Evolutionary conservation across 129 eudicot genomes (phyloP).

Genomic region (Smallanthus sonchifolius): DNA sequence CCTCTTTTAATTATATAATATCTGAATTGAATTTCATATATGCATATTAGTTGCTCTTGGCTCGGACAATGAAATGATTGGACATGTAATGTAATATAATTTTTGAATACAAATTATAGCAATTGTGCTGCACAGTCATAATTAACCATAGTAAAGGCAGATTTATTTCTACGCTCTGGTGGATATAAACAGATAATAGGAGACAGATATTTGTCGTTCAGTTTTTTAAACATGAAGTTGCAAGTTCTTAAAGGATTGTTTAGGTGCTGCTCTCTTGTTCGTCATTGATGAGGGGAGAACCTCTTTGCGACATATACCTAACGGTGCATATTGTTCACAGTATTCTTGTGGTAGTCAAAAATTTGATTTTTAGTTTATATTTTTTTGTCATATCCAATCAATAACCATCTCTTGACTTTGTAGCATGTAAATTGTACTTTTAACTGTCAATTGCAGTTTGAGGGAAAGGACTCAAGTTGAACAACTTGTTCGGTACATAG

Average conservation of each 20-base stretch:
- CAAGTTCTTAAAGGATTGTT: not conserved
- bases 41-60: conserved; percentile 7
- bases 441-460: conserved; percentile 48
- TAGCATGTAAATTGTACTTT: not conserved
- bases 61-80: not conserved
- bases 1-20: not conserved
- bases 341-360: not conserved
- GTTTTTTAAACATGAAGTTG: not conserved
- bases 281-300: not conserved
- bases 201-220: not conserved
- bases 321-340: not conserved
- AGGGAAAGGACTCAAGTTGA: conserved; percentile 72
- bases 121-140: conserved; percentile 9
- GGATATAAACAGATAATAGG: not conserved
- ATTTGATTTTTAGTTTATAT: not conserved
- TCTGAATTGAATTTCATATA: not conserved
- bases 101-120: not conserved
- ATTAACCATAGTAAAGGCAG: not conserved
- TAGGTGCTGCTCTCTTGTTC: not conserved
- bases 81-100: not conserved
- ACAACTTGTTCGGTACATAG: conserved; percentile 72
- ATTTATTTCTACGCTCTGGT: not conserved
- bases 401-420: not conserved
- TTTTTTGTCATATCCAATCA: not conserved
- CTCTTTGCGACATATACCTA: not conserved